These are phyloP conservation scores for Populus pruinosa DNA, from an alignment of 345 rosid genomes.

Conservation along the genomic window DNA sequence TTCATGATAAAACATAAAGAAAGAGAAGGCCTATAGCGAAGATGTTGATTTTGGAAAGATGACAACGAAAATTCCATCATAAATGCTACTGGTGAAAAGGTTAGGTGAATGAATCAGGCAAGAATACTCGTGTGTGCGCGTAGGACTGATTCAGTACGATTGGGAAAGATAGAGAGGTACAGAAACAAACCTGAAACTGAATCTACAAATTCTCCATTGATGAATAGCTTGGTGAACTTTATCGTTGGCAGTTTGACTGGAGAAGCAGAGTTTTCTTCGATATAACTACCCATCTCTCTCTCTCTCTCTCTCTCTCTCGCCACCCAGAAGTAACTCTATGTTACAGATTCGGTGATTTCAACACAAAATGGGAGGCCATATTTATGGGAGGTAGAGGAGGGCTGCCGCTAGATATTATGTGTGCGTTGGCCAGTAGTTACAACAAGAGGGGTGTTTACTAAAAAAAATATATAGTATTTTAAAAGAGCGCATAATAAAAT, in stretches of 20 bases:
- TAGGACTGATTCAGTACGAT: background rate
- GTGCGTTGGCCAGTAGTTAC: too few species aligned
- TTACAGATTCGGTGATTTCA: background rate
- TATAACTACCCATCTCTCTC: background rate
- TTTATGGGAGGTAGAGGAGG: too few species aligned
- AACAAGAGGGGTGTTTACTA: too few species aligned
- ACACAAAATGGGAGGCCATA: background rate
- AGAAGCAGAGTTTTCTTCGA: slow-evolving; percentile 33
- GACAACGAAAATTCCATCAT: too few species aligned
- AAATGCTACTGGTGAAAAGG: too few species aligned
- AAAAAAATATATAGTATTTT: too few species aligned
- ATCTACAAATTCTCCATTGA: slow-evolving; percentile 63
- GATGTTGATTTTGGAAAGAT: too few species aligned
- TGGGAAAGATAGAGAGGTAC: background rate
- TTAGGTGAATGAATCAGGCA: background rate
- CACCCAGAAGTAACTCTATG: background rate
- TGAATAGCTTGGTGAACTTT: slow-evolving; percentile 63
- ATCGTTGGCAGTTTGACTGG: slow-evolving; percentile 39
- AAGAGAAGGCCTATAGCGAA: too few species aligned
- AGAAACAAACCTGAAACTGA: slow-evolving; percentile 43
- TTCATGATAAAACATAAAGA: too few species aligned
- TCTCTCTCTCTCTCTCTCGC: background rate
- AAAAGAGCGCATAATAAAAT: too few species aligned
- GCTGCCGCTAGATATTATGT: too few species aligned
- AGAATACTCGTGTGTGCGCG: background rate